Evolutionary conservation across 768 basidiomycete genomes (phyloP).

Genomic region (Suillus brevipes): DNA sequence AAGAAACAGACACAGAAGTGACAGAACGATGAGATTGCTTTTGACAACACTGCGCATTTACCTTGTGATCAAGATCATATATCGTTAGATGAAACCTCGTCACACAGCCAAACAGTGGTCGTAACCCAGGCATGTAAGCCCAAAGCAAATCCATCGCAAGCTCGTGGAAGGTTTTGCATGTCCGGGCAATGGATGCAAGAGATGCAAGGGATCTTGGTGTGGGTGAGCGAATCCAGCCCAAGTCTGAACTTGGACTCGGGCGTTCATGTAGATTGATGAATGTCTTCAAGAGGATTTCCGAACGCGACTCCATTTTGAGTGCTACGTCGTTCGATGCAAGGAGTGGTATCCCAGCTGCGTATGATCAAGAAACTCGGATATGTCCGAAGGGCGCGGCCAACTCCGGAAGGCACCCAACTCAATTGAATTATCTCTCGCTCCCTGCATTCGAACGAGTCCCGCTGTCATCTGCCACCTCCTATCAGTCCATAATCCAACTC

Average conservation of each 20-base stretch:
- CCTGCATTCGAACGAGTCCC: no score
- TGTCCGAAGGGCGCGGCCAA: no score
- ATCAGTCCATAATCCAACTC: no score
- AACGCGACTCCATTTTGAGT: background rate
- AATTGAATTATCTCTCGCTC: no score
- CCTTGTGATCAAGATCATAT: background rate
- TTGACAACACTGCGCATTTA: background rate
- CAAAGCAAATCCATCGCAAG: conserved; percentile 7
- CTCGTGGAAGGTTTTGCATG: conserved; percentile 9
- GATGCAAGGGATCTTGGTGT: background rate
- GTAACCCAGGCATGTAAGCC: background rate
- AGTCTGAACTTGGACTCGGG: background rate
- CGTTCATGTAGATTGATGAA: background rate
- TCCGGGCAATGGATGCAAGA: background rate
- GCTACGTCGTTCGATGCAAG: background rate
- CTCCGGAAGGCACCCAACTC: no score
- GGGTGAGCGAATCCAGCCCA: background rate
- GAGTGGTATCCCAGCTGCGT: background rate
- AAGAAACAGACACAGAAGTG: background rate
- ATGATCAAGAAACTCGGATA: no score
- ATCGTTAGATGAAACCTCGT: background rate
- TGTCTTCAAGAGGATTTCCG: background rate
- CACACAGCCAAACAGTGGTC: conserved; percentile 1
- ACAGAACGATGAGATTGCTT: background rate
- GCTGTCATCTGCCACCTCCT: no score